phyloP scores from a whole-genome alignment of 2,329 filamentous ascomycete genomes.

The Stachybotrys chartarum region DNA sequence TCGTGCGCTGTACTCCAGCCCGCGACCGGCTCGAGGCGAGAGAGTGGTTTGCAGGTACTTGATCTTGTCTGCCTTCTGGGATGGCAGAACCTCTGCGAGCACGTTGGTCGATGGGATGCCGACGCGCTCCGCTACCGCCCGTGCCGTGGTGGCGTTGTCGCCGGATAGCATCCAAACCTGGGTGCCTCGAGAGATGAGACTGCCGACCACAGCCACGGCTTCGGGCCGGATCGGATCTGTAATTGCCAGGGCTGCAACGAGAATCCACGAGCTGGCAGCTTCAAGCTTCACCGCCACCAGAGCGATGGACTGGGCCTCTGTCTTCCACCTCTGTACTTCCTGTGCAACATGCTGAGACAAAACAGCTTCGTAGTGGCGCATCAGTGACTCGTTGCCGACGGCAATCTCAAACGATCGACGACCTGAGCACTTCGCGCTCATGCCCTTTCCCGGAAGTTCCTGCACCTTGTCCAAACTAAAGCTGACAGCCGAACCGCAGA shows the following conservation, averaged over 20 bases:
- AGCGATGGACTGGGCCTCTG: constrained; percentile 56
- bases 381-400: constrained; percentile 67
- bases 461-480: constrained; percentile 38
- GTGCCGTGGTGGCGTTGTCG: constrained; percentile 80
- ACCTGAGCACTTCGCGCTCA: constrained; percentile 49
- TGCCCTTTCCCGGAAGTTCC: constrained; percentile 65
- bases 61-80: constrained; percentile 71
- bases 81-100: constrained; percentile 79
- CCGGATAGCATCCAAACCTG: constrained; percentile 90
- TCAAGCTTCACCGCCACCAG: constrained; percentile 41
- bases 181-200: constrained; percentile 58
- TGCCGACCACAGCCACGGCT: constrained; percentile 54
- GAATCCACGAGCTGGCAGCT: constrained; percentile 28
- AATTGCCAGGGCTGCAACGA: constrained; percentile 65
- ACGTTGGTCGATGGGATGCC: constrained; percentile 70
- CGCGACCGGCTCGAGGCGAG: constrained; percentile 20
- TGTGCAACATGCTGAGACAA: constrained; percentile 26
- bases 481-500: constrained; percentile 38
- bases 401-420: constrained; percentile 40
- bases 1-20: constrained; percentile 16
- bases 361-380: constrained; percentile 40
- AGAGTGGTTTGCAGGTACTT: constrained; percentile 51
- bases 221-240: constrained; percentile 76
- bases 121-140: constrained; percentile 67
- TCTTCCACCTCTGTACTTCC: constrained; percentile 49